Base-by-base conservation (phyloP, 2,329 filamentous ascomycete species). In the Exophiala aquamarina region DNA sequence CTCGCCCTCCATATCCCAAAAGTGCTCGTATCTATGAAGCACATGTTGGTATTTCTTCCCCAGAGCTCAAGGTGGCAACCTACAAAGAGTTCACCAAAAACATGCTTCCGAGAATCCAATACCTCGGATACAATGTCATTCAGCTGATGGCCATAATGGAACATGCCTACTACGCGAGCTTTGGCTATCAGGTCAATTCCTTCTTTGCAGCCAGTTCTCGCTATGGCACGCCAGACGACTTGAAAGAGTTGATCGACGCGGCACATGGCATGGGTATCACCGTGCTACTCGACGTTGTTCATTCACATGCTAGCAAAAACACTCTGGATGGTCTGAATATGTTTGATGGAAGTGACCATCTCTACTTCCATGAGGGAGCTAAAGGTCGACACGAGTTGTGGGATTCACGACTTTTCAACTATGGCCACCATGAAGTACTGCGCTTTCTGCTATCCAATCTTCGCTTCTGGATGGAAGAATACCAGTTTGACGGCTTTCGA, bases 101-200 rank as follows among this genome's bases (percentile, higher is more conserved):
- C 67, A 90, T 95, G 78, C 79, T 98, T 6, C 91, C 92, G 13
- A 82, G 92, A 48, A 97, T 98, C 71, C 86, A 91, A 64, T 75
- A 83, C 55, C 76, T 97, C 34, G 93, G 92, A 32, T 98, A 98
- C 75, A 97, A 98, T 65, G 87, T 91, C 44, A 97, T 98, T 59
- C 93, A 98, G 67, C 77, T 98, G 55, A 98, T 98, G 93, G 93
- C 93, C 36, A 79, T 98, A 64, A 98, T 98, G 92, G 93, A 98
- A 66, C 93, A 98, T 70, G 93, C 93, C 40, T 98, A 98, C 76
- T 98, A 98, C 67, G 93, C 93, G 61, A 97, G 92, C 64, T 98
- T 98, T 62, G 93, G 93, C 37, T 98, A 98, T 69, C 93, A 98
- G 70, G 83, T 98, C 71, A 98, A 97, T 75, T 96, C 87, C 70